Percentiles rank a stretch among this genome's conserved stretches.
Evolutionary conservation across 345 rosid genomes (phyloP).

Genomic region (Cardiospermum halicacabum): DNA sequence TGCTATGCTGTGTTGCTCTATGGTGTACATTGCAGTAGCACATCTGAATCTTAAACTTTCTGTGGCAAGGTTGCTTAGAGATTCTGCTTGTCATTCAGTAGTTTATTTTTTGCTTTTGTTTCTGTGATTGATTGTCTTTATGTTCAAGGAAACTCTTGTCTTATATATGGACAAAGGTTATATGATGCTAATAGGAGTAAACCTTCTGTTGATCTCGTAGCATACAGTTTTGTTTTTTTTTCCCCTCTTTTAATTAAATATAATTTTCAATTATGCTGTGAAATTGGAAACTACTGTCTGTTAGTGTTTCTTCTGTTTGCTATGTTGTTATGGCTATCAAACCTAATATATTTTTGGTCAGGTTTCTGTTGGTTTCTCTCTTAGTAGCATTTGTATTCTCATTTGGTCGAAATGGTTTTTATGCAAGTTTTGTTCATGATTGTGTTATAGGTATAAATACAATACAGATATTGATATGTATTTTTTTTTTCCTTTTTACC

Average conservation of each 20-base stretch:
- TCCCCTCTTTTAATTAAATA: no score
- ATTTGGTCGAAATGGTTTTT: no score
- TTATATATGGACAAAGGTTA: background rate
- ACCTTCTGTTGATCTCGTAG: background rate
- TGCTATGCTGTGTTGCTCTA: conserved; percentile 1
- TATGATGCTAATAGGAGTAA: background rate
- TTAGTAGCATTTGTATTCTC: background rate
- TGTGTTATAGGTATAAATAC: background rate
- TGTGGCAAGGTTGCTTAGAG: background rate
- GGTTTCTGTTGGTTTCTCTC: background rate
- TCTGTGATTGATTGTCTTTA: background rate
- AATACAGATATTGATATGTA: background rate
- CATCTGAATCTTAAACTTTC: background rate
- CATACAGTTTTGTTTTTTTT: background rate
- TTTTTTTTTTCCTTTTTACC: conserved; percentile 6
- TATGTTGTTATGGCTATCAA: background rate
- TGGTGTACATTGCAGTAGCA: background rate
- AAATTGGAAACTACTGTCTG: background rate
- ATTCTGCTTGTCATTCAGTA: background rate
- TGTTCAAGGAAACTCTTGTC: background rate
- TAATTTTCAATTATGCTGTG: background rate
- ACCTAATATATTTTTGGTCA: no score
- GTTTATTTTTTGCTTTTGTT: background rate
- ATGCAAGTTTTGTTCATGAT: no score
- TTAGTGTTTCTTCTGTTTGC: background rate